These are phyloP conservation scores for Lasiosphaeris hirsuta DNA, from an alignment of 495 filamentous ascomycete species.

Conservation along the genomic window DNA sequence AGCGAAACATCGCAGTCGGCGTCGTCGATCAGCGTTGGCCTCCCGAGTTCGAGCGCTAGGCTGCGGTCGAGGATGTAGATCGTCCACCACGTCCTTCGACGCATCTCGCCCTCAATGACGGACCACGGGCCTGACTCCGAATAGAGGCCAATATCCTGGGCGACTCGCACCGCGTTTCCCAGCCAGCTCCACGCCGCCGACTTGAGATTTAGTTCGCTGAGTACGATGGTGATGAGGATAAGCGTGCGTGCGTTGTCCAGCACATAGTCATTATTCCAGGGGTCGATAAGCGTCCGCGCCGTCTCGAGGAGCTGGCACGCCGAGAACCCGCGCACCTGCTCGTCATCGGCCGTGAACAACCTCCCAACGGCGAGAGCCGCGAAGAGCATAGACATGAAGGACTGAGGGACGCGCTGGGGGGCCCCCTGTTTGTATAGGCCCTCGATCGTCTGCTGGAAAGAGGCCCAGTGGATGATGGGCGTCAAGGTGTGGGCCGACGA, in stretches of 20 bases:
- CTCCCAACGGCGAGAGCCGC: slow-evolving; percentile 80
- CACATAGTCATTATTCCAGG: slow-evolving; percentile 79
- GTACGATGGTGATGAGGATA: slow-evolving; percentile 72
- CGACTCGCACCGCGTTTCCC: slow-evolving; percentile 76
- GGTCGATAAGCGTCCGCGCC: slow-evolving; percentile 66
- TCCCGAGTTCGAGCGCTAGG: slow-evolving; percentile 76
- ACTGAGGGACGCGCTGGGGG: slow-evolving; percentile 60
- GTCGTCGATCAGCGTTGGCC: slow-evolving; percentile 82
- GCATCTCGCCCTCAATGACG: slow-evolving; percentile 81
- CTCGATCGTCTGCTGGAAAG: slow-evolving; percentile 73
- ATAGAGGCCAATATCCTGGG: slow-evolving; percentile 86
- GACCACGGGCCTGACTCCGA: slow-evolving; percentile 70
- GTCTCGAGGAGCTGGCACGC: slow-evolving; percentile 71
- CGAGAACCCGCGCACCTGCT: slow-evolving; percentile 50
- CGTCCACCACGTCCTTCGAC: slow-evolving; percentile 90
- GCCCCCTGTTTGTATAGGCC: slow-evolving; percentile 66
- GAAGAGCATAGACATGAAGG: slow-evolving; percentile 82
- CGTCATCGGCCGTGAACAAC: slow-evolving; percentile 63
- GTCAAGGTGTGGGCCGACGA: slow-evolving; percentile 70
- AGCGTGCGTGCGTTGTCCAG: slow-evolving; percentile 74
- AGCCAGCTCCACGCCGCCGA: slow-evolving; percentile 90
- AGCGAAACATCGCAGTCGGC: slow-evolving; percentile 81
- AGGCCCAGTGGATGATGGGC: slow-evolving; percentile 88
- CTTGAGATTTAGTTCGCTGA: slow-evolving; percentile 83
- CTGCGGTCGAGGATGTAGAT: slow-evolving; percentile 87